Base-by-base conservation (phyloP, 2,329 filamentous ascomycete genomes). In the Arthroderma sp. region DNA sequence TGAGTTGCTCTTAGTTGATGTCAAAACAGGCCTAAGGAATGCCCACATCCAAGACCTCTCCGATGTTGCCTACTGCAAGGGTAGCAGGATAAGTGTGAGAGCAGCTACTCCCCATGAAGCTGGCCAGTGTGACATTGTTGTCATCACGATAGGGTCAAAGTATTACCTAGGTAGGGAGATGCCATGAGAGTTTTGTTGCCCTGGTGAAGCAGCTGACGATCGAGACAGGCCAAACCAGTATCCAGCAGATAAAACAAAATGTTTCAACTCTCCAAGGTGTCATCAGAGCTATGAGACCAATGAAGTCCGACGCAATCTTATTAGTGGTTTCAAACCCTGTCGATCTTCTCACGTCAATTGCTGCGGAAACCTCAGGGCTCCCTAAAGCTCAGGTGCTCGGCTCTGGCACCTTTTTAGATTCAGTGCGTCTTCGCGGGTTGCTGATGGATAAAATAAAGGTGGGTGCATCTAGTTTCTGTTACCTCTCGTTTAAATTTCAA, bases 301-400 rank as follows among this genome's bases (percentile, higher is more conserved):
- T 76, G 45, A 60, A 59, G 28, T 56, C 63, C 3, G 63, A 72
- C 44, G 62, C 71, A 0, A 66, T 77, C 29, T 53, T 76, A 0
- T 57, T 77, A 1, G 56, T 75, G 1, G 71, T 75, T 3, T 66
- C 73, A 2, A 75, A 75, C 53, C 73, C 73, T 0, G 72, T 76
- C 15, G 73, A 77, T 52, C 59, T 76, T 29, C 59, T 76, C 31
- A 74, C 73, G 1, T 66, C 68, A 38, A 65, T 75, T 42, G 70
- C 68, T 3, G 64, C 66, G 30, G 59, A 68, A 38, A 55, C 71
- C 10, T 70, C 69, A 0, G 66, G 69, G 1, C 60, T 76, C 1
- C 72, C 72, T 0, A 53, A 61, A 33, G 56, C 51, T 6, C 73
- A 74, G 48, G 71, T 76, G 8, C 52, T 76, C 27, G 73, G 73